phyloP scores from a whole-genome alignment of 768 basidiomycete species.

The Amanita fuliginea region DNA sequence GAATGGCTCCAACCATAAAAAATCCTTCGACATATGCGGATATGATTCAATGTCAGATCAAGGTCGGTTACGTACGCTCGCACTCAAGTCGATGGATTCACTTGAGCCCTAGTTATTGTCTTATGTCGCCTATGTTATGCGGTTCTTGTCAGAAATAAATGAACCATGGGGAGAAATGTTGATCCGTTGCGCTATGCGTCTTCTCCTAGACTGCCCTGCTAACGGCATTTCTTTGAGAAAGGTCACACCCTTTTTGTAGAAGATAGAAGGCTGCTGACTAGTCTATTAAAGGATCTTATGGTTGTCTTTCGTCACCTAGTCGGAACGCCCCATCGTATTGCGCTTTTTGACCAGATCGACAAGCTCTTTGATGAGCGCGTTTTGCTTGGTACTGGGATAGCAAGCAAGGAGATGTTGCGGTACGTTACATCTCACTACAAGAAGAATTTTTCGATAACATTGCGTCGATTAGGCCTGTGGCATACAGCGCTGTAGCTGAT shows the following conservation, averaged over 20 bases:
- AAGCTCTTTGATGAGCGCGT: slow-evolving; percentile 87
- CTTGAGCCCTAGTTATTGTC: slow-evolving; percentile 61
- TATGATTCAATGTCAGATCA: slow-evolving; percentile 82
- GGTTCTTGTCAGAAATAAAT: slow-evolving; percentile 46
- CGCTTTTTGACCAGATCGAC: slow-evolving; percentile 75
- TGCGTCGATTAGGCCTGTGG: slow-evolving; percentile 43
- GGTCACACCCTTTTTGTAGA: slow-evolving; percentile 26
- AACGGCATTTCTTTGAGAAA: slow-evolving; percentile 76
- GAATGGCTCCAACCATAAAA: slow-evolving; percentile 66
- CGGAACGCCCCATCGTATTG: slow-evolving; percentile 63
- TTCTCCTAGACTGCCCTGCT: slow-evolving; percentile 88
- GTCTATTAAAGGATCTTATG: slow-evolving; percentile 62
- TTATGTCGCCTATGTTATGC: slow-evolving; percentile 82
- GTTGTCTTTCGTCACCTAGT: slow-evolving; percentile 88
- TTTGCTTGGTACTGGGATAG: slow-evolving; percentile 74
- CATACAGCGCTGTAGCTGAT: slow-evolving; percentile 86
- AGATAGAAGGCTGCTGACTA: background rate
- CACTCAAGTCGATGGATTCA: background rate
- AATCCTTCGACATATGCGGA: slow-evolving; percentile 72
- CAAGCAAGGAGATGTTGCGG: slow-evolving; percentile 80
- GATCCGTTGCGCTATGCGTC: slow-evolving; percentile 68
- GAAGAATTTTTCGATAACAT: slow-evolving; percentile 5
- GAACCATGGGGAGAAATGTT: slow-evolving; percentile 74
- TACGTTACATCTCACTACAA: slow-evolving; percentile 17
- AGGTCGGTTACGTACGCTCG: slow-evolving; percentile 37